A percentile compares a stretch with the other conserved stretches of the same genome.
phyloP scores from a whole-genome alignment of 2,329 filamentous ascomycete species.

The Nothophaeocryptopus gaeumannii region DNA sequence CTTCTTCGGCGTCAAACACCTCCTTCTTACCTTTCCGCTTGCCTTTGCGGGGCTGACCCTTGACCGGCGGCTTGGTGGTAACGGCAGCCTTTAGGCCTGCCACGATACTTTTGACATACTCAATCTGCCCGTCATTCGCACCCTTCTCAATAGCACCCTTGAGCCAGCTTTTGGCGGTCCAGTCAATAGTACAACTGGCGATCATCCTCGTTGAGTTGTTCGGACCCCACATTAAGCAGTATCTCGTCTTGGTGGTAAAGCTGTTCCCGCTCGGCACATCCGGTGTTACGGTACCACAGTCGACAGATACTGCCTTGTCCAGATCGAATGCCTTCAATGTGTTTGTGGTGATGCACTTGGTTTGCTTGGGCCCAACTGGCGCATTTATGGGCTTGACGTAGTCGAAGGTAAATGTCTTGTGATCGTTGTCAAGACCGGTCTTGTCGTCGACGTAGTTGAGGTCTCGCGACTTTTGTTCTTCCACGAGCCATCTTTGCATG shows the following conservation, averaged over 20 bases:
- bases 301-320: slow-evolving; percentile 82
- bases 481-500: slow-evolving; percentile 80
- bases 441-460: slow-evolving; percentile 79
- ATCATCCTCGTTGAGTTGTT: slow-evolving; percentile 80
- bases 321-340: slow-evolving; percentile 80
- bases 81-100: slow-evolving; percentile 71
- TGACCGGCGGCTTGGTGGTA: slow-evolving; percentile 58
- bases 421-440: slow-evolving; percentile 67
- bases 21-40: slow-evolving; percentile 48
- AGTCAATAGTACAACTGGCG: slow-evolving; percentile 88
- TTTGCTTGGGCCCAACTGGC: slow-evolving; percentile 86
- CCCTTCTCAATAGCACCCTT: slow-evolving; percentile 96
- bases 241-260: slow-evolving; percentile 88
- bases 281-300: slow-evolving; percentile 79
- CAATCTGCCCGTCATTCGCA: slow-evolving; percentile 81
- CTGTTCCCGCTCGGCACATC: slow-evolving; percentile 93
- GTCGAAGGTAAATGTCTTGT: slow-evolving; percentile 69
- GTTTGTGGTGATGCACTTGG: slow-evolving; percentile 87
- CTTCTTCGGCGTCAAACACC: slow-evolving; percentile 45
- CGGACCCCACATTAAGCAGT: slow-evolving; percentile 89
- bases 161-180: slow-evolving; percentile 97
- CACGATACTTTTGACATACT: slow-evolving; percentile 78
- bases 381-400: slow-evolving; percentile 89
- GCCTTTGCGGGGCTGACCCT: slow-evolving; percentile 49
- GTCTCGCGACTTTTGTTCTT: slow-evolving; percentile 87